Evolutionary conservation across 768 basidiomycete species (phyloP).

Genomic region (Lactarius hatsudake): DNA sequence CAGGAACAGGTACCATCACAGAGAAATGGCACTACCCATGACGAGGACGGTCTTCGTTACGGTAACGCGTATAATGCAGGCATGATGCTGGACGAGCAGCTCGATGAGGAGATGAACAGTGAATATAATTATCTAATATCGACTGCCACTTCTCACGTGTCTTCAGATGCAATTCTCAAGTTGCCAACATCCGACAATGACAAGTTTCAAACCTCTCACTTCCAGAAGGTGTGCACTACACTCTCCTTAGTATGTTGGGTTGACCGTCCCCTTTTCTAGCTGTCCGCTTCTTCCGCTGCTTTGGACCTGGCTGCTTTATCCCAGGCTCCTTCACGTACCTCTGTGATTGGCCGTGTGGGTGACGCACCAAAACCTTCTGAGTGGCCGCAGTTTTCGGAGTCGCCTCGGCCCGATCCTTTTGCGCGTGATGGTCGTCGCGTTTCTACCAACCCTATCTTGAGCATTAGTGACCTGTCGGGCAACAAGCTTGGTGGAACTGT

Average conservation of each 20-base stretch:
- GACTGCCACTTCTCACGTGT: constrained; percentile 13
- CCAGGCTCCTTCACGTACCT: constrained; percentile 70
- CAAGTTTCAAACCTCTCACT: constrained; percentile 66
- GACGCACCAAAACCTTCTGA: constrained; percentile 77
- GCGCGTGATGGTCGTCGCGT: constrained; percentile 63
- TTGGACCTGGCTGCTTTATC: constrained; percentile 89
- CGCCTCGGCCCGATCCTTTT: constrained; percentile 58
- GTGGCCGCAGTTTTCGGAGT: constrained; percentile 86
- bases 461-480: constrained; percentile 47
- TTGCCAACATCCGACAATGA: constrained; percentile 87
- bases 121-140: constrained; percentile 33
- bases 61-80: constrained; percentile 73
- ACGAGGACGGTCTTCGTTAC: constrained; percentile 58
- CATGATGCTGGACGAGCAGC: constrained; percentile 89
- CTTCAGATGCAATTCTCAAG: constrained; percentile 80
- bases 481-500: constrained; percentile 44
- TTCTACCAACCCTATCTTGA: constrained; percentile 72
- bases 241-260: constrained; percentile 11
- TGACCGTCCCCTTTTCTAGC: constrained; percentile 37
- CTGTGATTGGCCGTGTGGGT: constrained; percentile 50
- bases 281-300: constrained; percentile 88
- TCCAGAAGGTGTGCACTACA: constrained; percentile 55
- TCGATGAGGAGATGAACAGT: constrained; percentile 96
- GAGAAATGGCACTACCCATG: constrained; percentile 51
- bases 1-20: constrained; percentile 52